A percentile compares a stretch with the other conserved stretches of the same genome.
phyloP scores from a whole-genome alignment of 2,329 filamentous ascomycete species.

The Trichoderma breve region DNA sequence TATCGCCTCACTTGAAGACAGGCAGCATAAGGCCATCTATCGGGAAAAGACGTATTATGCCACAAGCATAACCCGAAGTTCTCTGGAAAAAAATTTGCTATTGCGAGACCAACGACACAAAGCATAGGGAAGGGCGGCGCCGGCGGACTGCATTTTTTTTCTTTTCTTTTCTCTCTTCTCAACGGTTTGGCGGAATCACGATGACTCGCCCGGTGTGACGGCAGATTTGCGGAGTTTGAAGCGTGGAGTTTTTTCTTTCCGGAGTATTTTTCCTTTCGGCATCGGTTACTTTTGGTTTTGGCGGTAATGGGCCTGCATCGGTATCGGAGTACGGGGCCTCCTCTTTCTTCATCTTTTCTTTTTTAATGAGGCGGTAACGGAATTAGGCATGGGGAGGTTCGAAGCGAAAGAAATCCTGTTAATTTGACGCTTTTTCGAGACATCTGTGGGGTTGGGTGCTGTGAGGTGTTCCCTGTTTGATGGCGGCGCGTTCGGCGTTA shows the following conservation, averaged over 20 bases:
- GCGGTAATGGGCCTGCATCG: conserved; percentile 14
- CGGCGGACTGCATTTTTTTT: background rate
- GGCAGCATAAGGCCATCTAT: background rate
- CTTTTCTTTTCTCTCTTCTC: background rate
- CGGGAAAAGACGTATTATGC: background rate
- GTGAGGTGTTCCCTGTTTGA: background rate
- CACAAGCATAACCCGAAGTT: background rate
- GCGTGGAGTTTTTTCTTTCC: conserved; percentile 18
- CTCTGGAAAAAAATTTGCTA: background rate
- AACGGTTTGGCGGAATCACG: conserved; percentile 8
- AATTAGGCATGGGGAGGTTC: conserved; percentile 4
- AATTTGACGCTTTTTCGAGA: background rate
- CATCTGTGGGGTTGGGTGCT: background rate
- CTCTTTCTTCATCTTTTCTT: background rate
- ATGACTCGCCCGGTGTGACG: conserved; percentile 2
- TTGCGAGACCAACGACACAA: background rate
- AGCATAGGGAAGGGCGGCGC: conserved; percentile 10
- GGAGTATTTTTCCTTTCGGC: background rate
- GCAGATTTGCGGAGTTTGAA: conserved; percentile 20
- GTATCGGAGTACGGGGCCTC: conserved; percentile 10
- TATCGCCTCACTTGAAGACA: conserved; percentile 23
- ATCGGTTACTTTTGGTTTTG: conserved; percentile 5
- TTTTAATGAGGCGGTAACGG: conserved; percentile 1
- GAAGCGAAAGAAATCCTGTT: background rate
- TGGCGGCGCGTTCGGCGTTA: background rate